A percentile compares a stretch with the other conserved stretches of the same genome.
Conservation (phyloP, 495 filamentous ascomycete genomes). For the Aspergillus ellipticus region DNA sequence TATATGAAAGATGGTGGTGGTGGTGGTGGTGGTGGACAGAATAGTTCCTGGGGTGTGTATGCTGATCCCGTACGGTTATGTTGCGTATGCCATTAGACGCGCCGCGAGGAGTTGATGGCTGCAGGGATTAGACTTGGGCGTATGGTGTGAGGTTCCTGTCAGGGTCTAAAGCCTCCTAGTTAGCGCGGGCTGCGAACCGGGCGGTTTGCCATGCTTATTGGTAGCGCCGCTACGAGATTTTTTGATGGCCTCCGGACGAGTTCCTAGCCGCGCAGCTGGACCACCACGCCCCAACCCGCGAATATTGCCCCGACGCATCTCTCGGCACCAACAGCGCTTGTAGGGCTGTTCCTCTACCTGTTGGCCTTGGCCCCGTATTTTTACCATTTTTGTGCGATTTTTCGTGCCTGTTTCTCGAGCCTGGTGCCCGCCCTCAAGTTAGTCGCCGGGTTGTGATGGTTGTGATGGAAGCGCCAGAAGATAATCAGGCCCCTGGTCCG, state of each 20-base stretch:
- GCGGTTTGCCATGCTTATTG: slow-evolving; percentile 3
- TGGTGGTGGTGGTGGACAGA: slow-evolving; percentile 5
- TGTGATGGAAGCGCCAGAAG: neutral
- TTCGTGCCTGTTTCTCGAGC: neutral
- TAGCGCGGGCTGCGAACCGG: neutral
- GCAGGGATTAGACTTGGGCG: slow-evolving; percentile 10
- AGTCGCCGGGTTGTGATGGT: slow-evolving; percentile 1
- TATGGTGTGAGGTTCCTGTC: slow-evolving; percentile 5
- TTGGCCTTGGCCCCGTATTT: neutral
- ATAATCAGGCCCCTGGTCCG: neutral
- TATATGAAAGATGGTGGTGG: slow-evolving; percentile 3
- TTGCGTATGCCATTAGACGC: slow-evolving; percentile 4
- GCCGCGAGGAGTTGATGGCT: slow-evolving; percentile 6
- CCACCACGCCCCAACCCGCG: neutral
- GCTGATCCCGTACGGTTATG: slow-evolving; percentile 5
- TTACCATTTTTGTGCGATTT: neutral
- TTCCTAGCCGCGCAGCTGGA: neutral
- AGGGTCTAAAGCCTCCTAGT: slow-evolving; percentile 1
- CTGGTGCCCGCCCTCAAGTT: neutral
- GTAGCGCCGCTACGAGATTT: neutral
- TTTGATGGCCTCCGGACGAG: neutral
- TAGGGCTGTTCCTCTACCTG: neutral
- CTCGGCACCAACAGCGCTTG: neutral
- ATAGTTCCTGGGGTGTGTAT: slow-evolving; percentile 2
- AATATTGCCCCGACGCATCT: neutral